Base-by-base conservation (phyloP, 257 asterid genomes). In the Leptodermis oblonga region DNA sequence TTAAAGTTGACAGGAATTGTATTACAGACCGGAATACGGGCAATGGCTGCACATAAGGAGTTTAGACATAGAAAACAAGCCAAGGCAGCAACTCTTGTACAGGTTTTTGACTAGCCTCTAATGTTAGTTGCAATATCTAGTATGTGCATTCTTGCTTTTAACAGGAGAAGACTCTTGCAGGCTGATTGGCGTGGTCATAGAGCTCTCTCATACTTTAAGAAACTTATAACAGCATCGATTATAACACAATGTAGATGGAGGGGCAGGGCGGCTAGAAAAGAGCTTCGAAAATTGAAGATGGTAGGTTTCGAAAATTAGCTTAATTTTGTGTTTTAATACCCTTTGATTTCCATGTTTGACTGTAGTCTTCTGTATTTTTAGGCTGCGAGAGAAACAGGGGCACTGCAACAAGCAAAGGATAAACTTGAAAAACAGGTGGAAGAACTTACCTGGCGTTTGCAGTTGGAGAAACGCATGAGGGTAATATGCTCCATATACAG, bases 341-440 rank as follows among this genome's bases (percentile, higher is more conserved):
- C 56, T 56, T 20, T 60, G 49, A 13, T 54, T 62, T 10, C 5
- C 56, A 22, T 41, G 20, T 62, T 34, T 53, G 59, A 41, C 25
- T 49, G 76, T 69, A 58, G 22, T 41, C 71, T 71, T 53, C 52
- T 70, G 65, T 71, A 72, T 78, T 65, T 83, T 76, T 81, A 94
- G 99, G 97, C 95, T 71, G 82, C 97, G 46, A 87, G 88, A 80
- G 99, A 89, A 86, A 89, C 99, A n/a, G 97, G 97, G 18, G 97
- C 96, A 34, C 96, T 94, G 60, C 90, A 86, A 82, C 96, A 94
- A 86, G 96, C 97, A 36, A 94, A 94, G 79, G 92, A 91, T 82
- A 91, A 91, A 84, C 99, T 94, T 82, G 97, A 94, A 85, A 94
- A 94, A 85, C 89, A 87, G 76, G 96, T 94, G 80, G 97, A 94